A percentile compares a stretch with the other conserved stretches of the same genome.
Conservation (phyloP, 2,329 filamentous ascomycete species). For the Fusarium sp. region DNA sequence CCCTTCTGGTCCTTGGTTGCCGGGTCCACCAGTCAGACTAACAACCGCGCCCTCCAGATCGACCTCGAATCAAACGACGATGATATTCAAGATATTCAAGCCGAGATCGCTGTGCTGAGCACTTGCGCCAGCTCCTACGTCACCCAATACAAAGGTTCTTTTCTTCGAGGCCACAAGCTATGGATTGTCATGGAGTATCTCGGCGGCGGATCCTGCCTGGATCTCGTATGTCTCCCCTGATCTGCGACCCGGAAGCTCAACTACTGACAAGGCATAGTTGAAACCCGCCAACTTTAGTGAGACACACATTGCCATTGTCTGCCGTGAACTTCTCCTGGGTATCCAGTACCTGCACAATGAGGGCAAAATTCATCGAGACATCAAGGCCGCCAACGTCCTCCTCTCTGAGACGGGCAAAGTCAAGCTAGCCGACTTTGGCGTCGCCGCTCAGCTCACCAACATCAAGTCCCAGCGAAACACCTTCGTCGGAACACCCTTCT, state of each 20-base stretch:
- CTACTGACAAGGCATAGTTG: slow-evolving; percentile 64
- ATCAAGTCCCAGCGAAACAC: slow-evolving; percentile 98
- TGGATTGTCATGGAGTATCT: slow-evolving; percentile 99
- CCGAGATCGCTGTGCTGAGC: slow-evolving; percentile 94
- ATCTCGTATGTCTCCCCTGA: slow-evolving; percentile 72
- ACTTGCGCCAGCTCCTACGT: slow-evolving; percentile 95
- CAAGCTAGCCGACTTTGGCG: slow-evolving; percentile 96
- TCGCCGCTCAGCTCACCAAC: slow-evolving; percentile 95
- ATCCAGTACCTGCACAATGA: slow-evolving; percentile 94
- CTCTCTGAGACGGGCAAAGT: slow-evolving; percentile 91
- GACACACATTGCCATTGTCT: slow-evolving; percentile 92
- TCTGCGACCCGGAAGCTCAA: neutral
- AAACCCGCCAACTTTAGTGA: slow-evolving; percentile 92
- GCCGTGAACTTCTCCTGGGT: slow-evolving; percentile 88
- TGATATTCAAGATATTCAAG: slow-evolving; percentile 97
- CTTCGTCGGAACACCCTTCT: slow-evolving; percentile 96
- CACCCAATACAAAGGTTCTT: slow-evolving; percentile 96
- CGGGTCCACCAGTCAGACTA: slow-evolving; percentile 24
- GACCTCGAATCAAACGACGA: slow-evolving; percentile 99
- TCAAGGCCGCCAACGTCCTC: slow-evolving; percentile 97
- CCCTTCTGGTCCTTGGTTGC: slow-evolving; percentile 32
- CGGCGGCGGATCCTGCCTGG: slow-evolving; percentile 93
- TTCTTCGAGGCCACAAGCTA: slow-evolving; percentile 94
- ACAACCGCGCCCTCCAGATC: slow-evolving; percentile 70
- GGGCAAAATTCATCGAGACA: slow-evolving; percentile 95